Evolutionary conservation across 371 early-diverging fungal genomes (phyloP).

Genomic region (Circinella umbellata): DNA sequence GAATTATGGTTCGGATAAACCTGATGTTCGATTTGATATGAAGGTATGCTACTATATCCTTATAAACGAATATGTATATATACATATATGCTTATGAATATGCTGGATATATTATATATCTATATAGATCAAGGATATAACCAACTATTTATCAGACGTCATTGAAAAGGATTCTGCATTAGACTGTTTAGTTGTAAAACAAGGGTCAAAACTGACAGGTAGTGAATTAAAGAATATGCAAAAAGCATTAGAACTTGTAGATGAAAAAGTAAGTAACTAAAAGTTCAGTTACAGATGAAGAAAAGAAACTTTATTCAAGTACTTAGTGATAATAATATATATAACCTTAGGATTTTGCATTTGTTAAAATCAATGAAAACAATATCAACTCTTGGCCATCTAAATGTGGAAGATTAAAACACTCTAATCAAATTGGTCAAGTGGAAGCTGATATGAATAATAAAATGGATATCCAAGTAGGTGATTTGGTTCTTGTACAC

Average conservation of each 20-base stretch:
- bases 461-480: constrained; percentile 47
- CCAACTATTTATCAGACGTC: constrained; percentile 30
- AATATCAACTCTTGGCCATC: constrained; percentile 62
- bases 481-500: constrained; percentile 66
- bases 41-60: constrained; percentile 40
- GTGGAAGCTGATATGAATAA: constrained; percentile 33
- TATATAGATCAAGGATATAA: constrained; percentile 52
- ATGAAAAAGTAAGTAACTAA: constrained; percentile 29
- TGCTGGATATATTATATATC: no score
- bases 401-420: constrained; percentile 41
- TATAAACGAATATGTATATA: not conserved
- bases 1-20: constrained; percentile 91
- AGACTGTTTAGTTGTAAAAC: constrained; percentile 53
- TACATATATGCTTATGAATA: not conserved
- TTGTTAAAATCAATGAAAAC: constrained; percentile 61
- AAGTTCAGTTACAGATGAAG: not conserved
- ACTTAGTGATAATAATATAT: not conserved
- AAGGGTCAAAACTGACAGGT: constrained; percentile 42
- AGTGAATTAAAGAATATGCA: constrained; percentile 44
- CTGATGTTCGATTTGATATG: constrained; percentile 82
- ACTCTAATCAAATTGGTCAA: constrained; percentile 27
- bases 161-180: constrained; percentile 26
- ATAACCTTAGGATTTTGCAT: constrained; percentile 35
- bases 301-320: no score
- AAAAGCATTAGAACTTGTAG: constrained; percentile 31